phyloP scores from a whole-genome alignment of 2,329 filamentous ascomycete genomes.

The Aureobasidium sp. region DNA sequence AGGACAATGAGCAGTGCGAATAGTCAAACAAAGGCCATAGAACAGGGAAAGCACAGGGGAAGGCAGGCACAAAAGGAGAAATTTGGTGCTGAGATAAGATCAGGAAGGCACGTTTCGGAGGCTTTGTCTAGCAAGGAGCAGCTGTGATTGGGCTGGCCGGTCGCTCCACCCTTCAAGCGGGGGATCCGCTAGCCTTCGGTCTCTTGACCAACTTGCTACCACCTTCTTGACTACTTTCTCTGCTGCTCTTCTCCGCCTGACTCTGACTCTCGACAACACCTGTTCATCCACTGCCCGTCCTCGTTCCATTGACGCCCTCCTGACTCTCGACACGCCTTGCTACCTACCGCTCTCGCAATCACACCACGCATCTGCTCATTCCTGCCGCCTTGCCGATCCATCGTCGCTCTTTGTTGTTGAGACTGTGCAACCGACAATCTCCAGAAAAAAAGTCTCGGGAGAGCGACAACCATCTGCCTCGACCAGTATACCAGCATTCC shows the following conservation, averaged over 20 bases:
- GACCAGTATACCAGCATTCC: constrained; percentile 1
- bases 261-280: constrained; percentile 1
- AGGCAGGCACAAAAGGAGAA: neutral
- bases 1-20: neutral
- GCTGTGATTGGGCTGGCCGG: constrained; percentile 6
- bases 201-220: constrained; percentile 4
- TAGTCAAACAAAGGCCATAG: neutral
- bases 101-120: constrained; percentile 10
- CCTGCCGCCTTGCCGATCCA: constrained; percentile 10
- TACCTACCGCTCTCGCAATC: neutral
- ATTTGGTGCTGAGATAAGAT: constrained; percentile 1
- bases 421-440: constrained; percentile 14
- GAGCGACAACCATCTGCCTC: neutral
- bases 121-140: neutral
- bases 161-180: constrained; percentile 11
- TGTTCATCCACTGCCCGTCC: neutral
- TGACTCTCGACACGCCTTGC: neutral
- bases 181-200: constrained; percentile 10
- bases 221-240: neutral
- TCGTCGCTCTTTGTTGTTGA: constrained; percentile 10
- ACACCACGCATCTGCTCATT: neutral
- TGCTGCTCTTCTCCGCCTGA: neutral
- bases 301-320: neutral
- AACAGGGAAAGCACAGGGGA: neutral
- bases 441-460: constrained; percentile 14